Percentiles rank a stretch among this genome's conserved stretches.
These are phyloP conservation scores for Erythrobasidium yunnanense DNA, from an alignment of 768 basidiomycete genomes.

Conservation along the genomic window DNA sequence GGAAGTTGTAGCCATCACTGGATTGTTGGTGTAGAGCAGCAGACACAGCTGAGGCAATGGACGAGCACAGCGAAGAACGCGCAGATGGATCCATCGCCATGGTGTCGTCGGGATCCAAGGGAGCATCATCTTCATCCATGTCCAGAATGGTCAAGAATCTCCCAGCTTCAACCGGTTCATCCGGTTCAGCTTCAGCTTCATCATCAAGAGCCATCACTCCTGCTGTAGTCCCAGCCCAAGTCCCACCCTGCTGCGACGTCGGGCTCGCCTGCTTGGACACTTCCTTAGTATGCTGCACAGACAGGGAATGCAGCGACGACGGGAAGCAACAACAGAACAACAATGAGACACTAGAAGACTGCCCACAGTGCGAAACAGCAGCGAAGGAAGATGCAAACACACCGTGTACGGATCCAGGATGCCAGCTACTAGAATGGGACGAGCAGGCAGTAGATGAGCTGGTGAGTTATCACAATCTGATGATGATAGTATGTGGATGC, in stretches of 20 bases:
- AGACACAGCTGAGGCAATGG: slow-evolving; percentile 17
- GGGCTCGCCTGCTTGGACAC: background rate
- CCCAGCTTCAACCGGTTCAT: too few species aligned
- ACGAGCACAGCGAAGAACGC: too few species aligned
- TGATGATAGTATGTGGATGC: too few species aligned
- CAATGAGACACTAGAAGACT: background rate
- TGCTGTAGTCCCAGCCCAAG: background rate
- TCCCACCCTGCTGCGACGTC: background rate
- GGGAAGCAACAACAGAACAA: background rate
- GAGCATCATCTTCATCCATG: too few species aligned
- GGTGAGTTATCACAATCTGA: background rate
- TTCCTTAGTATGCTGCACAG: background rate
- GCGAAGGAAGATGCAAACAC: background rate
- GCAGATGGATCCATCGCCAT: too few species aligned
- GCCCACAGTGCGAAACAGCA: background rate
- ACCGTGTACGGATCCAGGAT: slow-evolving; percentile 12
- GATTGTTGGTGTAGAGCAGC: slow-evolving; percentile 21
- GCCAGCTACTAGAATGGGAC: slow-evolving; percentile 21
- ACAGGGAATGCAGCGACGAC: background rate
- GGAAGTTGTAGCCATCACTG: slow-evolving; percentile 32
- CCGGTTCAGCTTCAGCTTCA: background rate
- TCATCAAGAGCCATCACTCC: background rate
- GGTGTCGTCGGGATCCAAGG: too few species aligned
- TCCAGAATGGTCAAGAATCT: too few species aligned
- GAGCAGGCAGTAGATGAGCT: slow-evolving; percentile 25